Percentiles rank a stretch among this genome's conserved stretches.
Conservation (phyloP, 306 rosid genomes). For the Sphenostylis stenocarpa region DNA sequence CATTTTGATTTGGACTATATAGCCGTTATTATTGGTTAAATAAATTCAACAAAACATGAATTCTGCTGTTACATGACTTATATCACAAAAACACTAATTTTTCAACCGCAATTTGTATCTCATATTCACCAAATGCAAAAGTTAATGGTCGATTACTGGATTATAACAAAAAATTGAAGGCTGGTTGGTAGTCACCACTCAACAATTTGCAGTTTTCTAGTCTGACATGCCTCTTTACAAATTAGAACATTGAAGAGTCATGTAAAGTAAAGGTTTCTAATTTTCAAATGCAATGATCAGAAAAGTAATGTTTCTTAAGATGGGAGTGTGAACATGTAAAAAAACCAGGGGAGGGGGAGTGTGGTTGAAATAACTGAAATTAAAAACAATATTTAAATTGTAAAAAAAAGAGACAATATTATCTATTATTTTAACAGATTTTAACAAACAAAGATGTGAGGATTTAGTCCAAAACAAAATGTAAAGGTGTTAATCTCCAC, state of each 20-base stretch:
- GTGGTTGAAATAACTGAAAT: neutral
- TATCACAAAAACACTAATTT: neutral
- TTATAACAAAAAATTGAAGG: neutral
- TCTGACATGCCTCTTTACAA: neutral
- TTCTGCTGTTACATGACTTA: neutral
- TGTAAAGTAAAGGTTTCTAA: neutral
- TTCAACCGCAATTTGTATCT: neutral
- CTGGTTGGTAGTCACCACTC: neutral
- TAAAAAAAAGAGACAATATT: too few relatives aligned
- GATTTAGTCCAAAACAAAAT: neutral
- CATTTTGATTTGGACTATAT: neutral
- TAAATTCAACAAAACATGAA: neutral
- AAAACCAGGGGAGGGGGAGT: neutral
- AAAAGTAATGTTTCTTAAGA: neutral
- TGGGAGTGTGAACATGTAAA: neutral
- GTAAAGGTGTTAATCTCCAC: neutral
- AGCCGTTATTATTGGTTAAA: neutral
- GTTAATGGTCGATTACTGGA: neutral
- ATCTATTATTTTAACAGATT: neutral
- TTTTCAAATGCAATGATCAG: neutral
- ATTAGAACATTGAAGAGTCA: neutral
- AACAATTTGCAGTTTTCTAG: neutral
- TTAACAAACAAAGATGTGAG: neutral
- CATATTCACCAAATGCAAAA: neutral
- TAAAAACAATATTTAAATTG: too few relatives aligned